Evolutionary conservation across 2,329 filamentous ascomycete genomes (phyloP), one percentile per base, ranked within the genome.

Genomic region (Cryphonectria nitschkei): DNA sequence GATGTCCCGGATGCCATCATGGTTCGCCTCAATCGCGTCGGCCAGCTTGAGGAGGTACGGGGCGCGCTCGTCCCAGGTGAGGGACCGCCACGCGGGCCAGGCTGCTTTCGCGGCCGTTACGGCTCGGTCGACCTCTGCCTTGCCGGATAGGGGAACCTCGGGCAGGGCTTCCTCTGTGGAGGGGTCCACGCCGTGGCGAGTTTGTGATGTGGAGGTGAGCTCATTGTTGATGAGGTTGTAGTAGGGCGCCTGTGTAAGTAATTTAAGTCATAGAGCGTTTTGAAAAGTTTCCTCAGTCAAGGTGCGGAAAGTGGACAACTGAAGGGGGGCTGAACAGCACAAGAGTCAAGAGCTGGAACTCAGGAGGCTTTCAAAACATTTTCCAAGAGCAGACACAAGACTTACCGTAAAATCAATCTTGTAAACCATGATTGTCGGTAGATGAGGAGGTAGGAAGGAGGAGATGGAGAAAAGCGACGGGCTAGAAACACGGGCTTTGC

Each of bases 191-290:
- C 82, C 81, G 74, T 83, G 81, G 65, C 84, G 81, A 11, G 81
- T 85, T 63, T 81, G 75, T 16, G 80, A 70, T 0, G 84, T 85
- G n/a, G 81, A 76, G 22, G 77, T 79, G 72, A 84, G 77, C 77
- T 85, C 78, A 71, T 85, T 85, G 72, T 86, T 82, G 75, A 88
- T 82, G 72, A 84, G 80, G 78, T 87, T 87, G 73, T 80, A 79
- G 75, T 84, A 87, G 2, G 58, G 41, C 29, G 67, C 58, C 67
- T 68, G 26, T 29, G 2, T 16, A 11, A 39, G 2, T 13, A 9
- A 39, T 29, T n/a, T 43, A 8, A 26, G 16, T 26, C 2, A n/a
- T 41, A 16, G 16, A 46, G 43, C 43, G 16, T 22, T 22, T 39
- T 34, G 34, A 11, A 19, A 46, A 16, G 19, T 11, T 26, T 26